Conservation (phyloP, 805 yeast species). For the Candida nanaspora region DNA sequence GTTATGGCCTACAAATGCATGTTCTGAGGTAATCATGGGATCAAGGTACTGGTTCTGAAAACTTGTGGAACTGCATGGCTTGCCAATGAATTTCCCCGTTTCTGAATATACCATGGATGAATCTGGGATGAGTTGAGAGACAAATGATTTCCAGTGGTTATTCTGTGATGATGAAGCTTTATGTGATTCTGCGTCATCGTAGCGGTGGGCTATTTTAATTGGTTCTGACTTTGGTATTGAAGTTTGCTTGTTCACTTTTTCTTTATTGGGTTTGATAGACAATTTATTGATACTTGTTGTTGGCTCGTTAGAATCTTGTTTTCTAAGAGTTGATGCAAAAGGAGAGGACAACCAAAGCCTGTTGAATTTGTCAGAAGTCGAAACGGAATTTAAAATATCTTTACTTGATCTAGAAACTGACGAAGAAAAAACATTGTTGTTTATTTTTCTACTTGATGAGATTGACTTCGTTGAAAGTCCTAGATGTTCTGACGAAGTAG, state of each 20-base stretch:
- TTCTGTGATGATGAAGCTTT: slow-evolving; percentile 1
- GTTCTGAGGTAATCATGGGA: neutral
- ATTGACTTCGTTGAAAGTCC: too few species aligned
- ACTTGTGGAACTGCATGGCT: slow-evolving; percentile 9
- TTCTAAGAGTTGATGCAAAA: neutral
- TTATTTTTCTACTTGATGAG: too few species aligned
- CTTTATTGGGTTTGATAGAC: too few species aligned
- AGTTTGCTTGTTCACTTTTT: too few species aligned
- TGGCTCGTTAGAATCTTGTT: too few species aligned
- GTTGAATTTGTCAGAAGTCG: neutral
- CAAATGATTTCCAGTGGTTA: slow-evolving; percentile 11
- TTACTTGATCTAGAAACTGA: neutral
- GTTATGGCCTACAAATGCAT: neutral
- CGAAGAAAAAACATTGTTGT: too few species aligned
- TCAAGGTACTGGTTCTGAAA: neutral
- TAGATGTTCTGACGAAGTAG: too few species aligned
- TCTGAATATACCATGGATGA: slow-evolving; percentile 25
- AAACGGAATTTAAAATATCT: neutral
- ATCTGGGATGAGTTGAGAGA: slow-evolving; percentile 22
- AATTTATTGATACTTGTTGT: too few species aligned
- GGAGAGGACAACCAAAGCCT: neutral
- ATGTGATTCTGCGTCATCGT: neutral
- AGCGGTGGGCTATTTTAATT: too few species aligned
- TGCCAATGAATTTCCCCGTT: slow-evolving; percentile 21
- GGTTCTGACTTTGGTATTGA: too few species aligned